Evolutionary conservation across 768 basidiomycete species (phyloP), one percentile per base, ranked within the genome.

Genomic region (Glaciozyma martinii): DNA sequence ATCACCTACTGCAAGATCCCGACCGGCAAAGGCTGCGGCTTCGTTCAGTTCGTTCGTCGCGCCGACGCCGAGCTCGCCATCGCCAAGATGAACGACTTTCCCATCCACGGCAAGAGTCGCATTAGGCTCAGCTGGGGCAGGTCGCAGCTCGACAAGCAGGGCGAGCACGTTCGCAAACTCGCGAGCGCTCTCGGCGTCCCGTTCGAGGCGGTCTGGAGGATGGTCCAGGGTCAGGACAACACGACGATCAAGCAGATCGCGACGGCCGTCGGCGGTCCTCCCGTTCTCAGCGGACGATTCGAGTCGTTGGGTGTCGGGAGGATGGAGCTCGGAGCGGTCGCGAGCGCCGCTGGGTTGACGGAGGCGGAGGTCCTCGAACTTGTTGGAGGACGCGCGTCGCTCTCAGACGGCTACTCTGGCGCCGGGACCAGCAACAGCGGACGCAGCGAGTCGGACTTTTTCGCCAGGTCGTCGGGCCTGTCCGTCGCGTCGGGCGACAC

Each of bases 81-180:
- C 66, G 88, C 91, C 78, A 90, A 89, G 78, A 92, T 94, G 91
- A 91, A 94, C 79, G 91, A 90, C 30, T 94, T 92, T 75, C 90
- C 90, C 6, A 86, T 95, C 69, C 90, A 89, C 42, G 92, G 92
- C 21, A 90, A 90, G 50, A 61, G 61, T 68, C 81, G 89, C 72
- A 91, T 95, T 70, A 82, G 92, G 43, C 78, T 94, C 68, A 90
- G 88, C 74, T 95, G 92, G 92, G 92, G 92, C 49, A 81, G 91
- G 55, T 90, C 88, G 77, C 90, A 93, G 60, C 63, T 68, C 50
- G 74, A 74, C 66, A 74, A 74, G 70, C 71, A 73, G 56, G 72
- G 71, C 62, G 72, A 73, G 60, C 72, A 73, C 57, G 73, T 73
- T 1, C 47, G 67, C 25, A 72, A 73, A 57, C 63, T 74, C 25